Base-by-base conservation (phyloP, 164 flowering plant genomes). In the Vitis riparia region DNA sequence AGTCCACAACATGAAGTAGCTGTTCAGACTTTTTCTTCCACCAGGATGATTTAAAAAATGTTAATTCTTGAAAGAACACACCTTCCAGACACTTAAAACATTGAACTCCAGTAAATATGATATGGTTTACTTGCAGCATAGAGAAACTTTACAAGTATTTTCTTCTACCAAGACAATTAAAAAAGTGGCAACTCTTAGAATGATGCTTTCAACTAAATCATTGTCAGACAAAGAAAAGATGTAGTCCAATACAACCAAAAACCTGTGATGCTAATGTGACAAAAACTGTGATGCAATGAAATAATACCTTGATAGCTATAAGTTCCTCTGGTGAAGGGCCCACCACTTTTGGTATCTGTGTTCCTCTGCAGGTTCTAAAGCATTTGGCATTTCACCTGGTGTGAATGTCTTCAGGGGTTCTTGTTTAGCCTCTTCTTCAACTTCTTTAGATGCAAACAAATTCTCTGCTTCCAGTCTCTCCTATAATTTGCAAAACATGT, bases 241-340 rank as follows among this genome's bases (percentile, higher is more conserved):
- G 2, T 37, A 3, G 44, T 37, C 44, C 44, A 37, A 37, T 37
- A 37, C 7, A 37, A 37, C 27, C 27, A 23, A 23, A 23, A 23
- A 23, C 2, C 27, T 23, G 27, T 23, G 27, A 23, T 23, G 27
- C 27, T 23, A 23, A 23, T 23, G 27, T 23, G 27, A 23, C 27
- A 23, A 23, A 23, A 17, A 16, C 48, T 63, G 9, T 63, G 53
- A 68, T 57, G 14, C 51, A 73, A 51, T 55, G 37, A 63, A n/a
- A 49, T 30, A 51, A 57, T 84, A 91, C 98, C 98, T 96, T 91
- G 63, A 96, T 93, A 59, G 98, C 99, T 65, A 88, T 80, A 75
- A 96, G 89, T 83, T 96, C 98, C 82, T 96, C 97, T 8, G 97
- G 95, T 47, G 98, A 93, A 1, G 99, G 99, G 17, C 88, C 95